phyloP scores from a whole-genome alignment of 73 alveolate genomes.

The Stentor roeselii region DNA sequence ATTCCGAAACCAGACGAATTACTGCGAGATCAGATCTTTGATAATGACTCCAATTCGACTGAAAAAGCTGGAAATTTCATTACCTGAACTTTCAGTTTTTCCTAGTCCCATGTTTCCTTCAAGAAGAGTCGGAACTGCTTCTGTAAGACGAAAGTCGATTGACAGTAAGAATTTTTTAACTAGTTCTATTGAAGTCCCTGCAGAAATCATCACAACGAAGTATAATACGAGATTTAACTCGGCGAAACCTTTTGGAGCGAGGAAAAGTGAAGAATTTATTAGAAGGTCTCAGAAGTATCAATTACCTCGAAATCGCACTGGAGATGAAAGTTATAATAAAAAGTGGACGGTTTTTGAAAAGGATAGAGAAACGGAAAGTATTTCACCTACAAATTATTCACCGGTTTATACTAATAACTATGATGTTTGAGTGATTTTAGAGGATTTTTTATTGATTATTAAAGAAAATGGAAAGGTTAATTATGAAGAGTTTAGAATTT shows the following conservation, averaged over 20 bases:
- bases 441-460: too few species aligned
- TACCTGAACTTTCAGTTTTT: background rate
- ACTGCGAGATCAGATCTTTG: background rate
- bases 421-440: background rate
- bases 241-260: background rate
- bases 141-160: background rate
- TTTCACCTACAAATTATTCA: background rate
- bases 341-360: background rate
- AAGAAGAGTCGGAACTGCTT: background rate
- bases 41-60: slow-evolving; percentile 1
- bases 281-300: background rate
- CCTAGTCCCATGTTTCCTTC: background rate
- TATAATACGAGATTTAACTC: background rate
- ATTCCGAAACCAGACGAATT: background rate
- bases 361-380: background rate
- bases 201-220: slow-evolving; percentile 1
- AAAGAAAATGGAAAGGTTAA: too few species aligned
- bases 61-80: background rate
- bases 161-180: background rate
- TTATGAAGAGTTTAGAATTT: background rate
- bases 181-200: background rate
- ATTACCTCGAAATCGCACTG: background rate
- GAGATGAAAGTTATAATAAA: background rate
- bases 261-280: background rate
- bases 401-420: background rate